Evolutionary conservation across 2,329 filamentous ascomycete genomes (phyloP).

Genomic region (Cadophora sp.): DNA sequence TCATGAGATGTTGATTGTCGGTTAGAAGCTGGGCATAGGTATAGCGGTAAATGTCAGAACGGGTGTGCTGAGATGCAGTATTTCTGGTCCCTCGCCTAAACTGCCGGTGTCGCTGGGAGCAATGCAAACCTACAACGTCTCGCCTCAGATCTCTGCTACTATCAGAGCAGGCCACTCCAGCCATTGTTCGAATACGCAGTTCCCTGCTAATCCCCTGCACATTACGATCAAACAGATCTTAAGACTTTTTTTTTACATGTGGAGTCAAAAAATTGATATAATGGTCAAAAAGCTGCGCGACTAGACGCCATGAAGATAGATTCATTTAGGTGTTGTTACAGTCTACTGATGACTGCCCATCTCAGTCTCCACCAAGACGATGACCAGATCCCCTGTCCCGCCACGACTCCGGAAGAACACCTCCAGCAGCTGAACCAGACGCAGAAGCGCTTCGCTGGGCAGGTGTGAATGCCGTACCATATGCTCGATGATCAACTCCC

Average conservation of each 20-base stretch:
- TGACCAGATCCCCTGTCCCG: constrained; percentile 66
- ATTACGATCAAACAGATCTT: no score
- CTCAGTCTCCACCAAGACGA: constrained; percentile 58
- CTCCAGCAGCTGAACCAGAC: constrained; percentile 51
- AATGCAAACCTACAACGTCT: no score
- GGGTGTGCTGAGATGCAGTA: neutral
- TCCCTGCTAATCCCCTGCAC: no score
- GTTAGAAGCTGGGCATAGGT: neutral
- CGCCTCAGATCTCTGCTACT: no score
- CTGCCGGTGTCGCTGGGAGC: no score
- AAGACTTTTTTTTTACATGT: no score
- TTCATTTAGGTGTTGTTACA: neutral
- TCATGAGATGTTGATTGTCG: neutral
- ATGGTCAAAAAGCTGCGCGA: neutral
- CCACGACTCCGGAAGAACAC: constrained; percentile 69
- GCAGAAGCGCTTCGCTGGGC: constrained; percentile 47
- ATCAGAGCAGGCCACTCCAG: no score
- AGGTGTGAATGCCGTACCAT: constrained; percentile 66
- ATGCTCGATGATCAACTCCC: constrained; percentile 56
- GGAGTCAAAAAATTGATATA: neutral
- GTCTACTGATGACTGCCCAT: neutral
- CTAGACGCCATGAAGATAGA: neutral
- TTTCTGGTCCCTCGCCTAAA: neutral
- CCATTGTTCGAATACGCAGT: no score
- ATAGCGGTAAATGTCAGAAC: neutral